Evolutionary conservation across 768 basidiomycete species (phyloP).

Genomic region (Amanita brunnescens): DNA sequence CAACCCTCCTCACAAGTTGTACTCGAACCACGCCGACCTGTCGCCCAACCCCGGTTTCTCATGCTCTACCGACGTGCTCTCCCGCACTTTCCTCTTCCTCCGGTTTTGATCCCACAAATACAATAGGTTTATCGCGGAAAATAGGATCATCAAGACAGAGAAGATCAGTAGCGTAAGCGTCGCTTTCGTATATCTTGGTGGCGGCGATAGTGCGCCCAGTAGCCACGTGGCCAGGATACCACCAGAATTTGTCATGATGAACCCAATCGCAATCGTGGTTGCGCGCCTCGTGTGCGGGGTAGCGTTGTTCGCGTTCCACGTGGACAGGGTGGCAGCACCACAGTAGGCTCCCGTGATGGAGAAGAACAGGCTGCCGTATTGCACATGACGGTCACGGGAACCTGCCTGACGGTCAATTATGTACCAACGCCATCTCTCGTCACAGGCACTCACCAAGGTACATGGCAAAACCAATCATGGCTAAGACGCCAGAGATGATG

Average conservation of each 20-base stretch:
- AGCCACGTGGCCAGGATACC: slow-evolving; percentile 59
- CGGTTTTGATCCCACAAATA: slow-evolving; percentile 37
- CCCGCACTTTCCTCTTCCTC: slow-evolving; percentile 32
- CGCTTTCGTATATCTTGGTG: slow-evolving; percentile 42
- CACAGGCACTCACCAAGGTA: slow-evolving; percentile 35
- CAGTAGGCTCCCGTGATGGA: slow-evolving; percentile 44
- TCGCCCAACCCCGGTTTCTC: slow-evolving; percentile 39
- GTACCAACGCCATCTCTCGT: neutral
- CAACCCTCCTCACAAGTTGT: slow-evolving; percentile 26
- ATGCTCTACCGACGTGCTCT: slow-evolving; percentile 15
- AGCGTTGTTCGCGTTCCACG: slow-evolving; percentile 58
- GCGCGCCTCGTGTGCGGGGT: slow-evolving; percentile 48
- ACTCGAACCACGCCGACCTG: slow-evolving; percentile 45
- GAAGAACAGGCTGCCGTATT: slow-evolving; percentile 51
- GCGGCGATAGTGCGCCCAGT: slow-evolving; percentile 38
- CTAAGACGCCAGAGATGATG: slow-evolving; percentile 35
- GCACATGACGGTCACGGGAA: slow-evolving; percentile 28
- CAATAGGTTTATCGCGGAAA: slow-evolving; percentile 27
- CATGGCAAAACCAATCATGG: slow-evolving; percentile 44
- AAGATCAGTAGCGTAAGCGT: slow-evolving; percentile 33
- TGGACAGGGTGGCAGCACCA: slow-evolving; percentile 42
- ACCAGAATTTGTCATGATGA: slow-evolving; percentile 50
- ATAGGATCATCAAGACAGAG: slow-evolving; percentile 29
- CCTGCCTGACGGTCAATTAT: slow-evolving; percentile 14
- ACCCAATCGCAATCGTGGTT: slow-evolving; percentile 47